Evolutionary conservation across 140 eudicot species (phyloP).

Genomic region (Flaveria floridana): DNA sequence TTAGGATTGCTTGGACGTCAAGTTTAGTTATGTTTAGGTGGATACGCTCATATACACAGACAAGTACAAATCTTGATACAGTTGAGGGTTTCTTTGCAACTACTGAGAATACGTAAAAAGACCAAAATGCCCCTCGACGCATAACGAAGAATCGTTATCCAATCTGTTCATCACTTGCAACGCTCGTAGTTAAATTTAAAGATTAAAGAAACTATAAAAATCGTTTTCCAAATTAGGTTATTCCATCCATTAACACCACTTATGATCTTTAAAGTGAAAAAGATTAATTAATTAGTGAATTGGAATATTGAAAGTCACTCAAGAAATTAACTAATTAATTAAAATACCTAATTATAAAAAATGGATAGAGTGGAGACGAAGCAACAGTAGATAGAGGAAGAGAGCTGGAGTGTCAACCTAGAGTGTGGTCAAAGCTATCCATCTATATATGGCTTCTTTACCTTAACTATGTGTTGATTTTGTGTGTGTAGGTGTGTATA

Average conservation of each 20-base stretch:
- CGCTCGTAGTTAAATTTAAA: no score
- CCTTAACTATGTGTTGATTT: slow-evolving; percentile 12
- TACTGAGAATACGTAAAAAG: not conserved
- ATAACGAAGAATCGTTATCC: not conserved
- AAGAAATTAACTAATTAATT: not conserved
- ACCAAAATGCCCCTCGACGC: slow-evolving; percentile 26
- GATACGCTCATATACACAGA: slow-evolving; percentile 24
- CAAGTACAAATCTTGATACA: slow-evolving; percentile 35
- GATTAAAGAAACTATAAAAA: not conserved
- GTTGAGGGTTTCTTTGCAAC: slow-evolving; percentile 39
- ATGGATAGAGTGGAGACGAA: slow-evolving; percentile 62
- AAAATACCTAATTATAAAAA: slow-evolving; percentile 1
- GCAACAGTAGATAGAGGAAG: slow-evolving; percentile 40
- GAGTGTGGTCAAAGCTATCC: slow-evolving; percentile 62
- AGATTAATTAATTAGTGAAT: not conserved
- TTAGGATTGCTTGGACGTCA: slow-evolving; percentile 92
- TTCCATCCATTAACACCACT: slow-evolving; percentile 2
- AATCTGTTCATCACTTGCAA: no score
- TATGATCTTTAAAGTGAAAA: not conserved
- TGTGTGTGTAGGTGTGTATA: not conserved
- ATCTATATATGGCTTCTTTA: slow-evolving; percentile 7
- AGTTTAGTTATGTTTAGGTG: slow-evolving; percentile 62
- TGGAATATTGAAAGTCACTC: slow-evolving; percentile 7
- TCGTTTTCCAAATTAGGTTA: slow-evolving; percentile 32
- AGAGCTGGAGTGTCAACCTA: slow-evolving; percentile 60